Evolutionary conservation across 2,329 filamentous ascomycete genomes (phyloP).

Genomic region (Arachnopeziza araneosa): DNA sequence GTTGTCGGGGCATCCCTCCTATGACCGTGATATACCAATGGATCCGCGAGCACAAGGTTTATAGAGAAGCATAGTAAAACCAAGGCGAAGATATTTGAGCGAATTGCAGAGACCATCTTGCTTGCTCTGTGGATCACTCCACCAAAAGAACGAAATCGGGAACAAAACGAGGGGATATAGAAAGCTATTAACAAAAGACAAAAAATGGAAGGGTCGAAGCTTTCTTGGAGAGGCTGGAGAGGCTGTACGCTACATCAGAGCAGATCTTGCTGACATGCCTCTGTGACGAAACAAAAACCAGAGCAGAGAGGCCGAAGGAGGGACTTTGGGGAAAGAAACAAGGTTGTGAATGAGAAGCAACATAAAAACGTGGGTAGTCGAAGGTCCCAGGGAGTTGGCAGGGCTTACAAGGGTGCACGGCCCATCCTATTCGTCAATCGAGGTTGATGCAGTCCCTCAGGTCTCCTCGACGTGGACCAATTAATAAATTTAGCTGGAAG

Average conservation of each 20-base stretch:
- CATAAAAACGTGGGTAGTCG: conserved; percentile 1
- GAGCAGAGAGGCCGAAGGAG: conserved; percentile 9
- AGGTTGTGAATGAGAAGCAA: conserved; percentile 12
- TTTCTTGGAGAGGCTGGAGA: conserved; percentile 15
- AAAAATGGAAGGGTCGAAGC: conserved; percentile 13
- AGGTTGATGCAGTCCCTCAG: background rate
- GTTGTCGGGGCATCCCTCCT: conserved; percentile 24
- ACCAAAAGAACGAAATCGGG: conserved; percentile 5
- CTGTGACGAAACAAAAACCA: conserved; percentile 11
- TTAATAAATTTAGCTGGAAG: background rate
- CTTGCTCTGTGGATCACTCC: conserved; percentile 5
- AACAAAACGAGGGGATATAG: conserved; percentile 14
- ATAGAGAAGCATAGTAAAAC: conserved; percentile 23
- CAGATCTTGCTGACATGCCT: conserved; percentile 16
- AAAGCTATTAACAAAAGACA: conserved; percentile 9
- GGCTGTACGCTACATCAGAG: conserved; percentile 19
- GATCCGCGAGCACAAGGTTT: conserved; percentile 17
- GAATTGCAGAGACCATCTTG: conserved; percentile 17
- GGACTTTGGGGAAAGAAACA: conserved; percentile 12
- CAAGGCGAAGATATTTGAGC: conserved; percentile 16
- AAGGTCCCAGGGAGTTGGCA: conserved; percentile 6
- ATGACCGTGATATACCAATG: conserved; percentile 15
- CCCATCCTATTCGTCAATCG: background rate
- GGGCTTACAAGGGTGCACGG: background rate
- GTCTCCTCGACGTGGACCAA: background rate